Base-by-base conservation (phyloP, 2,329 filamentous ascomycete genomes). In the Colletotrichum tanaceti region DNA sequence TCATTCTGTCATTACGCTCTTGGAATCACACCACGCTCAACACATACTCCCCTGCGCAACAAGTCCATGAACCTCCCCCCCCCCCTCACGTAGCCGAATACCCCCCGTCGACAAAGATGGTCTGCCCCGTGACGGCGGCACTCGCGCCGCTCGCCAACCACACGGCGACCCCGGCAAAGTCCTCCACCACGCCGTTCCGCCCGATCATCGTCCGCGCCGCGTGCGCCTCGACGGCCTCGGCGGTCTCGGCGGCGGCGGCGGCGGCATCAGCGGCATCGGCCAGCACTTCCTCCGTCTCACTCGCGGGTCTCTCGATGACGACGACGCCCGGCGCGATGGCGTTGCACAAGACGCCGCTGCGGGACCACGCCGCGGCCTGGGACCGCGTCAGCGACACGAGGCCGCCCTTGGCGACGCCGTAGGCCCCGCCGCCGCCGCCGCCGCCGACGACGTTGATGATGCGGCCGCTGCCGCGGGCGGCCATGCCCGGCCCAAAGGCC, bases 361-460 rank as follows among this genome's bases (percentile, higher is more conserved):
- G 68, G n/a, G 77, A 79, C 77, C 77, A 79, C 0, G 77, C 77
- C 47, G 79, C 77, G 0, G 77, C 77, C 54, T 79, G 77, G 0
- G 77, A 77, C 0, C 77, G 71, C 2, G 77, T 79, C 5, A 79
- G 55, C 0, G 75, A 74, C 0, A 78, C 64, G 5, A 79, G 71
- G 0, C 76, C 77, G 1, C 74, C 77, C 28, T 77, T 79, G 0
- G 75, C 76, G 0, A 72, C 77, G 5, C 77, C 76, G 10, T 79
- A 79, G 0, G 76, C 77, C 5, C 77, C 77, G 24, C 77, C 77
- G 47, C 77, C 77, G 0, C 76, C 77, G 7, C 71, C 28, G n/a
- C n/a, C n/a, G n/a, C 75, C 75, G 32, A 72, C 73, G 16, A 79
- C 69, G 61, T 79, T 79, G 72, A 79, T 76, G 47, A 79, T 78